A percentile compares a stretch with the other conserved stretches of the same genome.
phyloP scores from a whole-genome alignment of 2,329 filamentous ascomycete species.

The Dothiorella sarmentorum region DNA sequence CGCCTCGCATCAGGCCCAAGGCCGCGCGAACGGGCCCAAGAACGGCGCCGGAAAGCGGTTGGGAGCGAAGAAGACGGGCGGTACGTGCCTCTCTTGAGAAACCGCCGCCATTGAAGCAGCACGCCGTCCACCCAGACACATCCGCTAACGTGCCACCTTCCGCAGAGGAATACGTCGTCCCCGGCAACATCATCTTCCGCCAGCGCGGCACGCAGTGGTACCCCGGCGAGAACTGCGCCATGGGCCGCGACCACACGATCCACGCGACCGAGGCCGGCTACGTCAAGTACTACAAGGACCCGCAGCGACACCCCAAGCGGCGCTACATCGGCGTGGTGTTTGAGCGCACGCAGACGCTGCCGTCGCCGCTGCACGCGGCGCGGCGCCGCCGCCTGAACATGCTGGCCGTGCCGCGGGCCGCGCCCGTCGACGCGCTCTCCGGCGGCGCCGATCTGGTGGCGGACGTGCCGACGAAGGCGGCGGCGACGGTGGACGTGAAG shows the following conservation, averaged over 20 bases:
- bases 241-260: slow-evolving; percentile 96
- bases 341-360: slow-evolving; percentile 74
- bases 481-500: slow-evolving; percentile 15
- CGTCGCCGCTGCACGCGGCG: slow-evolving; percentile 69
- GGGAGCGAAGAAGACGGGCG: slow-evolving; percentile 89
- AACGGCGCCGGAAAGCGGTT: slow-evolving; percentile 78
- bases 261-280: slow-evolving; percentile 82
- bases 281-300: slow-evolving; percentile 95
- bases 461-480: not conserved
- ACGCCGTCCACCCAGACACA: not conserved
- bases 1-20: slow-evolving; percentile 63
- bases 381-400: slow-evolving; percentile 74
- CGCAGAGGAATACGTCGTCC: slow-evolving; percentile 83
- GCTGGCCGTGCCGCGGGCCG: slow-evolving; percentile 48
- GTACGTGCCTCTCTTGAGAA: too few species aligned
- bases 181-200: slow-evolving; percentile 97
- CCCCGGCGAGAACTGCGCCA: slow-evolving; percentile 89
- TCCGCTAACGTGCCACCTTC: not conserved
- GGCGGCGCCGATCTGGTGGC: not conserved
- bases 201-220: slow-evolving; percentile 94
- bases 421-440: slow-evolving; percentile 16
- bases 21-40: slow-evolving; percentile 66
- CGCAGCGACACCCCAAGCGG: slow-evolving; percentile 72
- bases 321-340: slow-evolving; percentile 95
- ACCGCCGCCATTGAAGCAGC: too few species aligned